Percentiles rank a stretch among this genome's conserved stretches.
Conservation (phyloP, 179 eudicot genomes). For the Amaranthus tricolor region DNA sequence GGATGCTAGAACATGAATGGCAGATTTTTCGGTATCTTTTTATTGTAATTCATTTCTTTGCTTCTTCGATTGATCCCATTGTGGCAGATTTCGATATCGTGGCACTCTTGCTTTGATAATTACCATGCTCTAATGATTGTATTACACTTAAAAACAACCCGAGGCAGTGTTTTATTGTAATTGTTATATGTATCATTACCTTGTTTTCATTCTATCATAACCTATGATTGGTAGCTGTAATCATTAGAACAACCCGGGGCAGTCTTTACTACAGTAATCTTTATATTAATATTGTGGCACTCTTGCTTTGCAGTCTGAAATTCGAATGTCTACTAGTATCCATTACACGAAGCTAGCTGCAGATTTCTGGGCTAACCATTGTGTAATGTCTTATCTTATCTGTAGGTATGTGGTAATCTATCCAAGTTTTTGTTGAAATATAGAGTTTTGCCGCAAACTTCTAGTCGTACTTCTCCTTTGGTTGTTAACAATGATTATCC, state of each 20-base stretch:
- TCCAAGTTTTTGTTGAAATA: slow-evolving; percentile 30
- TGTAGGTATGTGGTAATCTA: slow-evolving; percentile 45
- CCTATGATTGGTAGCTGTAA: not conserved
- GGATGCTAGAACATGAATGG: too few species aligned
- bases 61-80: too few species aligned
- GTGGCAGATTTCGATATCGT: too few species aligned
- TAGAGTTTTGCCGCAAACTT: slow-evolving; percentile 24
- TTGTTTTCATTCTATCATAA: too few species aligned
- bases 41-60: too few species aligned
- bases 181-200: too few species aligned
- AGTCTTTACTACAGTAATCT: not conserved
- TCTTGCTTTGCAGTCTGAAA: not conserved
- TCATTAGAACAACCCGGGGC: not conserved
- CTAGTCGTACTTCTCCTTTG: slow-evolving; percentile 31
- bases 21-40: too few species aligned
- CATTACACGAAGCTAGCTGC: not conserved
- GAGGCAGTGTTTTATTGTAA: too few species aligned
- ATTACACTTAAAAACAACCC: too few species aligned
- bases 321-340: not conserved
- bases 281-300: not conserved
- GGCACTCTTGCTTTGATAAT: too few species aligned
- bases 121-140: too few species aligned
- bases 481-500: slow-evolving; percentile 57
- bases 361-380: not conserved
- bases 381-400: slow-evolving; percentile 6